phyloP scores from a whole-genome alignment of 495 filamentous ascomycete genomes.

The Talaromyces ruber region DNA sequence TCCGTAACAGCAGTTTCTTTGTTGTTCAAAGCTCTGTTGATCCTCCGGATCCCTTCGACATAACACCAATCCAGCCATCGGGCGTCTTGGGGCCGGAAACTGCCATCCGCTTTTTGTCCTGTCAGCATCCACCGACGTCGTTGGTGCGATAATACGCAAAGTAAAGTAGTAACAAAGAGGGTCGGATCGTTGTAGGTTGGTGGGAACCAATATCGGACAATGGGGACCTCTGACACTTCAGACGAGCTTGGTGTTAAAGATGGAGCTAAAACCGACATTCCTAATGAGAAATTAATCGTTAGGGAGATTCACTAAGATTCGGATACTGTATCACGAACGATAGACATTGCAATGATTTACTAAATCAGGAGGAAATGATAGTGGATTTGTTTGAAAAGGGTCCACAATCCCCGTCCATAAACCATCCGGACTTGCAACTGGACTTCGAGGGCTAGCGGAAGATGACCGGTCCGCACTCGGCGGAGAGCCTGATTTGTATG shows the following conservation, averaged over 20 bases:
- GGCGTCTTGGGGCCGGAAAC: conserved; percentile 18
- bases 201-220: conserved; percentile 20
- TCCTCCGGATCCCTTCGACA: conserved; percentile 28
- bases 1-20: conserved; percentile 24
- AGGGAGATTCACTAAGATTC: neutral
- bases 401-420: conserved; percentile 3
- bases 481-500: neutral
- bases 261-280: conserved; percentile 2
- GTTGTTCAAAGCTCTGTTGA: conserved; percentile 25
- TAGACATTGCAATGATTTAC: conserved; percentile 3
- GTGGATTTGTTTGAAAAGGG: conserved; percentile 1
- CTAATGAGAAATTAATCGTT: neutral
- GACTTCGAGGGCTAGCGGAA: neutral
- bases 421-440: neutral
- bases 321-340: neutral
- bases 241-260: conserved; percentile 1
- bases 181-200: conserved; percentile 26
- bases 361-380: conserved; percentile 1
- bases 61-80: conserved; percentile 23
- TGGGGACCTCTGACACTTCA: neutral
- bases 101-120: conserved; percentile 3
- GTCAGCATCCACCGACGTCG: conserved; percentile 27
- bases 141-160: conserved; percentile 31
- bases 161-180: conserved; percentile 30
- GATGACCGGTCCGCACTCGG: neutral